These are phyloP conservation scores for Chlamydomonas asymmetrica DNA, from an alignment of 139 green algal species.

Conservation along the genomic window DNA sequence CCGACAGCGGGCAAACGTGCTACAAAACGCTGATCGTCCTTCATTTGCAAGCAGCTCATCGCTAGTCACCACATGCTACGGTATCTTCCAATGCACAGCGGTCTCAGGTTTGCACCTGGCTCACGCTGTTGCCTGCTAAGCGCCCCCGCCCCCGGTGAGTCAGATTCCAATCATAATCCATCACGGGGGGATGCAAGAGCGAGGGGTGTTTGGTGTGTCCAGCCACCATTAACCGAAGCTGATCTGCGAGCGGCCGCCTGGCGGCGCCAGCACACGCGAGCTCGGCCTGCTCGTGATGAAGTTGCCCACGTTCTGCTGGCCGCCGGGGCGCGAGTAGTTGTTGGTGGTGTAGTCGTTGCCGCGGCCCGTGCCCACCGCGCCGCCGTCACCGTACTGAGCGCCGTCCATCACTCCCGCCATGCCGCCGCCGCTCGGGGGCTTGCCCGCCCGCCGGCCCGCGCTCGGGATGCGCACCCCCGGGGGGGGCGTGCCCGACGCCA, in stretches of 20 bases:
- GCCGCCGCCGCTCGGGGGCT: not conserved
- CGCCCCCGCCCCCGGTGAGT: too few relatives aligned
- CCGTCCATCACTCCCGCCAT: too few relatives aligned
- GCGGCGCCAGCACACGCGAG: slow-evolving; percentile 67
- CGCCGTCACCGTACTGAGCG: not conserved
- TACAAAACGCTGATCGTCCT: too few relatives aligned
- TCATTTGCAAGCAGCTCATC: too few relatives aligned
- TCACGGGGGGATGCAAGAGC: too few relatives aligned
- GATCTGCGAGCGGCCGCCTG: slow-evolving; percentile 71
- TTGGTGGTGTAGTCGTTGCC: slow-evolving; percentile 6
- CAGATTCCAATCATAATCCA: too few relatives aligned
- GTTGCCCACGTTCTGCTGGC: slow-evolving; percentile 38
- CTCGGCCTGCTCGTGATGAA: slow-evolving; percentile 9
- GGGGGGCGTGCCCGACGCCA: not conserved
- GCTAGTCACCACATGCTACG: too few relatives aligned
- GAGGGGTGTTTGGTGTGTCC: too few relatives aligned
- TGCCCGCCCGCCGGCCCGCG: not conserved
- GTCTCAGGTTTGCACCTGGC: too few relatives aligned
- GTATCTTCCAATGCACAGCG: too few relatives aligned
- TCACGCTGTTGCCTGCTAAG: too few relatives aligned
- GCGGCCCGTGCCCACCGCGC: not conserved
- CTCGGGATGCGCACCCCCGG: not conserved
- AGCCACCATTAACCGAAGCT: slow-evolving; percentile 60
- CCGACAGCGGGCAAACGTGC: too few relatives aligned
- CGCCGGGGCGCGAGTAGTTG: slow-evolving; percentile 31